phyloP scores from a whole-genome alignment of 2,329 filamentous ascomycete genomes.

The Aquanectria penicillioides region DNA sequence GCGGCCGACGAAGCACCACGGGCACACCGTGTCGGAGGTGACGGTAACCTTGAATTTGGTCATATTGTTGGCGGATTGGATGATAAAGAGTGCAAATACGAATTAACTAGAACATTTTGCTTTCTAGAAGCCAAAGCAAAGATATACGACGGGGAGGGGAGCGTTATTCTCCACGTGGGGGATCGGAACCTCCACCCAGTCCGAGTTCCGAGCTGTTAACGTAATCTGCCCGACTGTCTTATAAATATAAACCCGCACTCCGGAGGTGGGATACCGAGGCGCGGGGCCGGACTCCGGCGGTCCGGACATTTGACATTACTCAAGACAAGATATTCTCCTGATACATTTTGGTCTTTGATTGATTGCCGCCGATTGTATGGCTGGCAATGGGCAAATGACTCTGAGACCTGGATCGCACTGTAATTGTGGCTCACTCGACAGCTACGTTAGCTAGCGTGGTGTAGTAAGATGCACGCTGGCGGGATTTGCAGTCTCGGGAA shows the following conservation, averaged over 20 bases:
- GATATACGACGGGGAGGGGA: neutral
- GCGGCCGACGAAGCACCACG: slow-evolving; percentile 62
- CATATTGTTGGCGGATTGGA: slow-evolving; percentile 58
- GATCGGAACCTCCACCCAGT: neutral
- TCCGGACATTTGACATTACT: too few relatives aligned
- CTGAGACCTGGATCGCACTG: too few relatives aligned
- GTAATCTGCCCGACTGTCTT: slow-evolving; percentile 14
- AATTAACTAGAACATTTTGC: neutral
- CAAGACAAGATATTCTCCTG: too few relatives aligned
- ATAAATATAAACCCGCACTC: slow-evolving; percentile 7
- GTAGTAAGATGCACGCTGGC: too few relatives aligned
- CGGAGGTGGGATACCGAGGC: slow-evolving; percentile 13
- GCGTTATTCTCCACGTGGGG: neutral
- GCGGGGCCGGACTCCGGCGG: slow-evolving; percentile 1
- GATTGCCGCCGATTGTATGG: too few relatives aligned
- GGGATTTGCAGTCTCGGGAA: too few relatives aligned
- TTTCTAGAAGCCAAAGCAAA: neutral
- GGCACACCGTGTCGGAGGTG: slow-evolving; percentile 62
- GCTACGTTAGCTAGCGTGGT: too few relatives aligned
- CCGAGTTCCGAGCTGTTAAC: slow-evolving; percentile 14
- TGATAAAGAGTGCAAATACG: neutral
- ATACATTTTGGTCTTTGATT: too few relatives aligned
- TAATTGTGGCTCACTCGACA: too few relatives aligned
- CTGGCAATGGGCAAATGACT: too few relatives aligned
- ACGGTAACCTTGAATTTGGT: slow-evolving; percentile 60